Base-by-base conservation (phyloP, 352 stramenopile species). In the Phytophthora uliginosa region DNA sequence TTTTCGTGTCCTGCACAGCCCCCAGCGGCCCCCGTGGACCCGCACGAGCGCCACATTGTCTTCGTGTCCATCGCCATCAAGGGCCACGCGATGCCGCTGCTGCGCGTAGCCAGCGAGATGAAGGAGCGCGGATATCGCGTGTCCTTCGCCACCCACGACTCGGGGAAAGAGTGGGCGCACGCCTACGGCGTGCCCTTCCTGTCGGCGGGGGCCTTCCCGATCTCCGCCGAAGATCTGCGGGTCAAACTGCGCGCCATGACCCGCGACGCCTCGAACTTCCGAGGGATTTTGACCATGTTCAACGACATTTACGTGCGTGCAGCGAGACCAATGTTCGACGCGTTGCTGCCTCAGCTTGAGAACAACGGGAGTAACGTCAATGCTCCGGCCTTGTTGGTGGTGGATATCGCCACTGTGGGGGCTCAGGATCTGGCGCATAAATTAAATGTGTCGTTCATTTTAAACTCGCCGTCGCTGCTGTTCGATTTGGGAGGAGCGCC, bases 241-340 rank as follows among this genome's bases (percentile, higher is more conserved):
- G 76, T 76, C 48, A 93, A 92, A 55, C 78, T 96, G 33, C 86
- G 89, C 71, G 78, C 77, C 24, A 95, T 96, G 84, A 95, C 88
- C 48, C 82, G 86, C 34, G 88, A 96, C 71, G 83, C 87, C 45
- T 94, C 86, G 59, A 95, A 90, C 67, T 95, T 96, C 63, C 84
- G 88, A 55, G 88, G 88, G 47, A 95, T 96, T 76, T 66, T 96
- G 45, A 95, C 87, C 67, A 95, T 96, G 85, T 94, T 96, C 74
- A 95, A 90, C 74, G 90, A 96, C 61, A 92, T 96, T 45, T 96
- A 95, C 78, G 80, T 95, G 12, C 83, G 82, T 13, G 86, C 89
- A 3, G 88, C 86, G 15, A 83, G 83, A 0, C 86, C 88, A 10
- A 95, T 97, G 87, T 96, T 86, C 66, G 84, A 94, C 36, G 82